Evolutionary conservation across 2,329 filamentous ascomycete genomes (phyloP).

Genomic region (Fusarium falciforme): DNA sequence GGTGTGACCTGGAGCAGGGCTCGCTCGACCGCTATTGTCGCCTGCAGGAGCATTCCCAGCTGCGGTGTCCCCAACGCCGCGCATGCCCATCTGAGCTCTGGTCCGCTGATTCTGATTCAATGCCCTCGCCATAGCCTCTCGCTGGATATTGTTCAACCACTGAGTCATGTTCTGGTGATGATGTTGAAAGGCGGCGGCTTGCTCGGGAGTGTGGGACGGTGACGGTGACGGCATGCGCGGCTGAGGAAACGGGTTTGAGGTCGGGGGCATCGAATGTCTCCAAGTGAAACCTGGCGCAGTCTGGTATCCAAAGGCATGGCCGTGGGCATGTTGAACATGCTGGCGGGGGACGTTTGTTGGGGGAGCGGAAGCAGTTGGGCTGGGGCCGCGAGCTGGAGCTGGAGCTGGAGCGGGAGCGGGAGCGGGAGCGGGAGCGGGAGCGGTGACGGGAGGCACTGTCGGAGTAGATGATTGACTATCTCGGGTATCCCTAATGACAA

Average conservation of each 20-base stretch:
- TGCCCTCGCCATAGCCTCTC: slow-evolving; percentile 57
- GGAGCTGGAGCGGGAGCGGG: neutral
- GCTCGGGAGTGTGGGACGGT: slow-evolving; percentile 43
- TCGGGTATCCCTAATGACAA: slow-evolving; percentile 59
- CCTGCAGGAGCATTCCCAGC: slow-evolving; percentile 33
- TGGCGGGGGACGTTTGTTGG: slow-evolving; percentile 38
- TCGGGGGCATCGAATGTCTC: slow-evolving; percentile 45
- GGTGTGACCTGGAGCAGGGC: slow-evolving; percentile 47
- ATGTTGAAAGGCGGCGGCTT: slow-evolving; percentile 49
- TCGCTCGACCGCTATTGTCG: slow-evolving; percentile 46
- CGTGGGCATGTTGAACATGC: slow-evolving; percentile 31
- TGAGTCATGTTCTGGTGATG: slow-evolving; percentile 58
- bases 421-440: neutral
- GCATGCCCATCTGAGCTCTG: slow-evolving; percentile 54
- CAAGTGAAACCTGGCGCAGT: slow-evolving; percentile 44
- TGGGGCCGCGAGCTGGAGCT: slow-evolving; percentile 42
- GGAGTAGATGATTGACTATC: slow-evolving; percentile 46
- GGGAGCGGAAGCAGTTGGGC: slow-evolving; percentile 39
- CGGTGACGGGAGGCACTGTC: slow-evolving; percentile 27
- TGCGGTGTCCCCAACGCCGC: slow-evolving; percentile 52
- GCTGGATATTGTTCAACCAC: slow-evolving; percentile 60
- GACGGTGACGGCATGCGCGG: slow-evolving; percentile 49
- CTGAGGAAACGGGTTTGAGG: slow-evolving; percentile 43
- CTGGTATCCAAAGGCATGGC: slow-evolving; percentile 43
- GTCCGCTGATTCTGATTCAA: slow-evolving; percentile 58